Evolutionary conservation across 768 basidiomycete genomes (phyloP), one percentile per base, ranked within the genome.

Genomic region (Leucogyrophana mollusca): DNA sequence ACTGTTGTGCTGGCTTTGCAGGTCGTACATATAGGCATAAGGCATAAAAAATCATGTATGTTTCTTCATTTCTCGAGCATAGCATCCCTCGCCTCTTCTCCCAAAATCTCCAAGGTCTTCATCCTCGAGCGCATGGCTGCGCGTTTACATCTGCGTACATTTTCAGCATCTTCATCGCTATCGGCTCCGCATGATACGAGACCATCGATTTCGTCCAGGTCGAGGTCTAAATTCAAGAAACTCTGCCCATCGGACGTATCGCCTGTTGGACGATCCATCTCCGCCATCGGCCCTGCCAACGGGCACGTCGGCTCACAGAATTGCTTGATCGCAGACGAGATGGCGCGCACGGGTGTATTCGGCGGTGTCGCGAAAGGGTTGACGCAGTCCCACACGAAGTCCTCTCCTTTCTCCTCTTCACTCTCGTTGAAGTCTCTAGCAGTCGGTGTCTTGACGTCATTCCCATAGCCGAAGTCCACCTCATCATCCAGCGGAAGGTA

Each of bases 301-400:
- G 35, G n/a, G n/a, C 43, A 27, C 23, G 40, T 42, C 32, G 22
- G 36, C 14, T 43, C 11, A 22, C 18, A 25, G 16, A 44, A 24
- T 35, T 32, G 24, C 25, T 44, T 30, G 27, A 30, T 6, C 13
- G 6, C 27, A 38, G n/a, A 50, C 25, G 5, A n/a, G 6, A n/a
- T 32, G 6, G 38, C 35, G 13, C 44, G 42, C 13, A 16, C 35
- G 6, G 20, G 17, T 1, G 13, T 40, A 9, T 13, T 43, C 16
- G 35, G 25, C 4, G 51, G 48, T 17, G 21, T 33, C 9, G 36
- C 45, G 16, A 59, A 59, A 0, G 59, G 57, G 39, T 56, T 21
- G 0, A 14, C 16, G 4, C 24, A 43, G 40, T 59, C 50, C 58
- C 60, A 59, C 3, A 48, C 48, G 33, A 56, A 56, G 13, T 35